Base-by-base conservation (phyloP, 129 eudicot genomes). In the Apium graveolens region DNA sequence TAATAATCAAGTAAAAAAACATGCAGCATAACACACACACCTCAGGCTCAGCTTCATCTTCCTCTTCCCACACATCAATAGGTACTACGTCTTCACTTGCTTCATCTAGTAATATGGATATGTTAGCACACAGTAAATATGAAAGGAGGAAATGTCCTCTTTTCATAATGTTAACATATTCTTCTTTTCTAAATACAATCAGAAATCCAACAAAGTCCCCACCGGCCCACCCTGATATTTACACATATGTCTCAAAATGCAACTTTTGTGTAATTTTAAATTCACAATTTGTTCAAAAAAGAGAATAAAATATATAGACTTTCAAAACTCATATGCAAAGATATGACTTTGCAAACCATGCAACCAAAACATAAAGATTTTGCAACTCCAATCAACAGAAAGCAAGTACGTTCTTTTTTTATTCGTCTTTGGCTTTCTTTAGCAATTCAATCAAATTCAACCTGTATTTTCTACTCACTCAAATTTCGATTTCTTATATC, bases 11-110 rank as follows among this genome's bases (percentile, higher is more conserved):
- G 11, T 29, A 6, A 41, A 51, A 31, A 13, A 16, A 60, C 57
- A 34, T n/a, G n/a, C n/a, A n/a, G n/a, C 31, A 32, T 34, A 63
- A 41, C 27, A 11, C 62, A 38, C 31, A 78, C 76, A 89, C 98
- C 98, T 89, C 85, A 80, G 98, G 89, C 79, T 91, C 97, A 82
- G 86, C 82, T 75, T 94, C 96, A 51, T 94, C 98, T 76, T 94
- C 96, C 83, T 88, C 93, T 83, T 92, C 96, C 97, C 97, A 92
- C 73, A 70, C 77, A 76, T 90, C 97, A 73, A 88, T 87, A 17
- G 90, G 91, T 68, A 87, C 92, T 42, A 86, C 83, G 26, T 91
- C 92, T 53, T 76, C 92, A 44, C 81, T 83, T 43, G 80, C 46
- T 65, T 81, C 91, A 74, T 83, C 97, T 89, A 82, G 79, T 82